Percentiles rank a stretch among this genome's conserved stretches.
Evolutionary conservation across 2,329 filamentous ascomycete species (phyloP).

Genomic region (Penicillium aurantiogriseum): DNA sequence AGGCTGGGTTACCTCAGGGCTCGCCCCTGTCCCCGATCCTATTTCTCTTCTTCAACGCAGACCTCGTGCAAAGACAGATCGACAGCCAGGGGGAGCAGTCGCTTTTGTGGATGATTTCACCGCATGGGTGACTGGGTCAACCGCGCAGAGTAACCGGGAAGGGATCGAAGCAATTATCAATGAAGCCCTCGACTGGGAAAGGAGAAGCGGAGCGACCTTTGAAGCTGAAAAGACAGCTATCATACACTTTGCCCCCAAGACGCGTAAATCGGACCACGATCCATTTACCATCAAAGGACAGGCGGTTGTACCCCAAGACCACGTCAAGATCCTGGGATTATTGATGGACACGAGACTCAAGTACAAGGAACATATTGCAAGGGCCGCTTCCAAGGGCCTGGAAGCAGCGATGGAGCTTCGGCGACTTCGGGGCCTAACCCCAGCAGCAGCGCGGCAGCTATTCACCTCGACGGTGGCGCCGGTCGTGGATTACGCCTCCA

Average conservation of each 20-base stretch:
- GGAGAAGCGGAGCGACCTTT: not conserved
- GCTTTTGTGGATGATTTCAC: constrained; percentile 15
- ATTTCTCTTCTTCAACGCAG: constrained; percentile 1
- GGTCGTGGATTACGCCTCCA: constrained; percentile 26
- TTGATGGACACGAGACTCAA: constrained; percentile 25
- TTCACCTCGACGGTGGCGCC: constrained; percentile 22
- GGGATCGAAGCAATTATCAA: not conserved
- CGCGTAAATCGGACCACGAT: not conserved
- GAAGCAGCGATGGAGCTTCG: constrained; percentile 17
- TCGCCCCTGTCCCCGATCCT: constrained; percentile 21
- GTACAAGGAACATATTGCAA: constrained; percentile 26
- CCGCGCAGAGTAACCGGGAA: constrained; percentile 2
- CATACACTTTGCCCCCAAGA: not conserved
- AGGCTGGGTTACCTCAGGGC: constrained; percentile 21
- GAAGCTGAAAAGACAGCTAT: not conserved
- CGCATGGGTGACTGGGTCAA: not conserved
- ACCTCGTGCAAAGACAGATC: not conserved
- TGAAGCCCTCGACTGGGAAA: not conserved
- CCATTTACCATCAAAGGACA: not conserved
- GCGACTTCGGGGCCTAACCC: constrained; percentile 4
- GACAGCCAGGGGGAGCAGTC: not conserved
- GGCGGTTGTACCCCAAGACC: not conserved
- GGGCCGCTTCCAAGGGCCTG: constrained; percentile 22
- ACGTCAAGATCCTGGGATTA: not conserved
- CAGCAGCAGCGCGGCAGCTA: constrained; percentile 18